Evolutionary conservation across 331 rosid species (phyloP).

Genomic region (Prunus yedoensis): DNA sequence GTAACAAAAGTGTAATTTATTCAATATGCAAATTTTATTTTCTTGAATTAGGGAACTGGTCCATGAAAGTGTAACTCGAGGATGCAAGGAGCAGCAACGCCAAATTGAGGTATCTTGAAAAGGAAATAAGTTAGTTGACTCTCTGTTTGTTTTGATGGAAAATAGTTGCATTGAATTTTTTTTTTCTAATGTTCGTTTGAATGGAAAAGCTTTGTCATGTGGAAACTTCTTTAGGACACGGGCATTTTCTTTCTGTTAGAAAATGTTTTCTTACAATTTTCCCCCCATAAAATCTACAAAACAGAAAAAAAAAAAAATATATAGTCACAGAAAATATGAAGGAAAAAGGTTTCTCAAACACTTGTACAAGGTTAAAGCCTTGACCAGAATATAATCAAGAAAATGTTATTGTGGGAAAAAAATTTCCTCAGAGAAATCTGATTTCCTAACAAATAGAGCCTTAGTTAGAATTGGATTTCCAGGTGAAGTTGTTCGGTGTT

Average conservation of each 20-base stretch:
- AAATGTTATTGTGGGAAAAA: not conserved
- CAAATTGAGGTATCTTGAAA: slow-evolving; percentile 75
- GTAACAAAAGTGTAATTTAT: slow-evolving; percentile 15
- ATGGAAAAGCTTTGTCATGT: not conserved
- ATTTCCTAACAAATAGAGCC: not conserved
- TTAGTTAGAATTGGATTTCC: too few relatives aligned
- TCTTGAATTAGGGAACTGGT: slow-evolving; percentile 66
- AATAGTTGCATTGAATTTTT: not conserved
- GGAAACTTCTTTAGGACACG: not conserved
- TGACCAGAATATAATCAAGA: not conserved
- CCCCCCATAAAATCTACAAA: not conserved
- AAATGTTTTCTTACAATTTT: not conserved
- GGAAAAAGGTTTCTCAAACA: not conserved
- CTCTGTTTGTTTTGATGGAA: not conserved
- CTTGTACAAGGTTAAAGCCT: not conserved
- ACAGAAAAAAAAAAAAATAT: not conserved
- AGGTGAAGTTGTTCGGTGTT: not conserved
- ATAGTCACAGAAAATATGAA: not conserved
- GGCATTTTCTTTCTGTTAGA: too few relatives aligned
- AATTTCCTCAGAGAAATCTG: not conserved
- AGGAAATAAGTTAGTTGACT: not conserved
- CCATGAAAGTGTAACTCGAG: slow-evolving; percentile 72
- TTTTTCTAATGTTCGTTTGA: not conserved
- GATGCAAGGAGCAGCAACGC: slow-evolving; percentile 94
- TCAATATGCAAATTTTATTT: slow-evolving; percentile 12